Evolutionary conservation across 768 basidiomycete genomes (phyloP).

Genomic region (Mycena vulgaris): DNA sequence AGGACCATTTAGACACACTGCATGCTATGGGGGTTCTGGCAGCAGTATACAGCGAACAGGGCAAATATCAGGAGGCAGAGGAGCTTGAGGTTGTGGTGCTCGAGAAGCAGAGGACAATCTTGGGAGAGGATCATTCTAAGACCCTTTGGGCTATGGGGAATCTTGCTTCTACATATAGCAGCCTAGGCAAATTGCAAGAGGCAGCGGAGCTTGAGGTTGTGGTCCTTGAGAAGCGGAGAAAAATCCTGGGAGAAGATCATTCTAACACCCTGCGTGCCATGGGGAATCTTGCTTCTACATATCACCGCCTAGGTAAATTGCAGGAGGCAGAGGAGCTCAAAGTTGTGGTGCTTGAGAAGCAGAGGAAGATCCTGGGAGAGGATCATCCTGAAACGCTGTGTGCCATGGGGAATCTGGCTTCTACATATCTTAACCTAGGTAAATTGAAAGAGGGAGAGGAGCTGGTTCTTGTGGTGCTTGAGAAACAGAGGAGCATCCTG

Average conservation of each 20-base stretch:
- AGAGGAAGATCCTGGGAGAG: not conserved
- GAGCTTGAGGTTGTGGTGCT: not conserved
- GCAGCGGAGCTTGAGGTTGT: not conserved
- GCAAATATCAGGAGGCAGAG: not conserved
- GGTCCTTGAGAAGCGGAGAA: not conserved
- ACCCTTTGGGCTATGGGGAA: not conserved
- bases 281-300: not conserved
- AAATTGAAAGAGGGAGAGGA: not conserved
- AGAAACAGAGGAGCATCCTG: too few species aligned
- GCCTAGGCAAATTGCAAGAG: not conserved
- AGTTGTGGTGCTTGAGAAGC: not conserved
- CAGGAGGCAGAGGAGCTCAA: not conserved
- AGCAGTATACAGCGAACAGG: not conserved
- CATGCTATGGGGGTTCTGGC: not conserved
- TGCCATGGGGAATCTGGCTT: not conserved
- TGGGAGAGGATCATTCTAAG: not conserved
- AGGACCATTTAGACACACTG: not conserved
- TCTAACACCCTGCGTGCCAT: not conserved
- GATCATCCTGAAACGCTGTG: not conserved
- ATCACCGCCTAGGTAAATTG: not conserved
- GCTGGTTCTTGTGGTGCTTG: not conserved
- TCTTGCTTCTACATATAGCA: not conserved
- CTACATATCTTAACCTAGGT: not conserved
- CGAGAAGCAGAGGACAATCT: not conserved
- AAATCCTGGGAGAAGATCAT: not conserved